phyloP scores from a whole-genome alignment of 345 rosid species.

The Lenwebbia sp. region DNA sequence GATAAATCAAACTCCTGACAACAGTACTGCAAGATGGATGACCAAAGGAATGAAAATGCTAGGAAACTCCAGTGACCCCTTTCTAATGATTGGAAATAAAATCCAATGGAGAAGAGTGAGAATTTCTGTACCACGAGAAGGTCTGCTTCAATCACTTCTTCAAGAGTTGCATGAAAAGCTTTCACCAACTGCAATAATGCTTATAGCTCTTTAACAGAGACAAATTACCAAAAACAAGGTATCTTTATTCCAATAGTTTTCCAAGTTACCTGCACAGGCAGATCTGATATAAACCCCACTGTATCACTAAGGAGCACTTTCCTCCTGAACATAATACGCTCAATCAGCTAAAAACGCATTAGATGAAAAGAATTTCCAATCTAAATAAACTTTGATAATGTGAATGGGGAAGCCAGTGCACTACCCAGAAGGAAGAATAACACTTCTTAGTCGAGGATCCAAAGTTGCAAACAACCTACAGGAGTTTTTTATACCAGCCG shows the following conservation, averaged over 20 bases:
- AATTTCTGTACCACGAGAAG: slow-evolving; percentile 59
- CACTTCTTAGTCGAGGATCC: slow-evolving; percentile 67
- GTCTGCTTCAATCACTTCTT: slow-evolving; percentile 93
- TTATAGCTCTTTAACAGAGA: not conserved
- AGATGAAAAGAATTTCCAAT: not conserved
- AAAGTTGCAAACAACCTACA: slow-evolving; percentile 79
- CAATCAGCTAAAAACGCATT: not conserved
- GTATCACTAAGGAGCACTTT: slow-evolving; percentile 82
- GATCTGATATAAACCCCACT: slow-evolving; percentile 92
- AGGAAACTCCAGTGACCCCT: not conserved
- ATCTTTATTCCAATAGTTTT: not conserved
- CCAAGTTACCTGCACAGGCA: slow-evolving; percentile 71
- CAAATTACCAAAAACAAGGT: not conserved
- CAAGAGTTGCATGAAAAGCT: slow-evolving; percentile 93
- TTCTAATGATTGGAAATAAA: not conserved
- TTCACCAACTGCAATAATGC: slow-evolving; percentile 49
- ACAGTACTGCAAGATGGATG: not conserved
- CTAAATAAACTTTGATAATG: not conserved
- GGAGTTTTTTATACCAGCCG: slow-evolving; percentile 1
- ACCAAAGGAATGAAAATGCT: not conserved
- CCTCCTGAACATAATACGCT: slow-evolving; percentile 39
- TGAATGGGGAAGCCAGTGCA: not conserved
- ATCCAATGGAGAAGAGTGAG: not conserved
- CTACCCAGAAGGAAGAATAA: slow-evolving; percentile 72
- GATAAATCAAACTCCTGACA: not conserved